Base-by-base conservation (phyloP, 116 monocot species). In the Dioscorea cayenensis region DNA sequence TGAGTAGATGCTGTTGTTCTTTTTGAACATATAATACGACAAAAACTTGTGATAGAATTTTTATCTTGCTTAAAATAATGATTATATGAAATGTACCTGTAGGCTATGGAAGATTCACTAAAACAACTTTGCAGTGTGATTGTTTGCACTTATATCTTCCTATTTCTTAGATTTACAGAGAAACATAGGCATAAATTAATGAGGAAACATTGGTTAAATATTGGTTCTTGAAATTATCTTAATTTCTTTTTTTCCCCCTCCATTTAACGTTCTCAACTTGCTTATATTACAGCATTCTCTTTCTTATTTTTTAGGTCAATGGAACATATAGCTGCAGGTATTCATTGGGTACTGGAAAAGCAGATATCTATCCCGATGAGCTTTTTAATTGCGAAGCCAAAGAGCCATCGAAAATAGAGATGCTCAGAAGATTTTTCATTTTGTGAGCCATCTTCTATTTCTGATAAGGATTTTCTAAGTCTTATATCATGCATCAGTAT, bases 261-360 rank as follows among this genome's bases (percentile, higher is more conserved):
- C 8, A 25, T 27, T 64, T 65, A 0, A 2, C 0, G 16, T 38
- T 18, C 18, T 48, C n/a, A 0, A 0, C 29, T 66, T 14, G 38
- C 43, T 10, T n/a, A 7, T 16, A 67, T 66, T 61, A 51, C 22
- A 38, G 21, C 19, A 62, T 48, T 60, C 60, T 29, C 37, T 28
- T 49, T 64, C 0, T 50, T 21, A 19, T 71, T 18, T 70, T 28
- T 37, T 74, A 94, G 94, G 86, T 94, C 18, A 94, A 94, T 79
- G 94, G 85, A 81, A 88, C 94, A 60, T 94, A 90, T 70, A 76
- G 76, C 49, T 95, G 95, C 77, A 91, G 75, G 72, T 95, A 91
- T 78, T 70, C 65, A 8, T 80, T 80, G 28, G 92, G 95, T 37
- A 82, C 79, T 76, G 73, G 49, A 36, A 89, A 83, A 71, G 91